Base-by-base conservation (phyloP, 108 stramenopile genomes). In the Pseudonitzschia multiseries region DNA sequence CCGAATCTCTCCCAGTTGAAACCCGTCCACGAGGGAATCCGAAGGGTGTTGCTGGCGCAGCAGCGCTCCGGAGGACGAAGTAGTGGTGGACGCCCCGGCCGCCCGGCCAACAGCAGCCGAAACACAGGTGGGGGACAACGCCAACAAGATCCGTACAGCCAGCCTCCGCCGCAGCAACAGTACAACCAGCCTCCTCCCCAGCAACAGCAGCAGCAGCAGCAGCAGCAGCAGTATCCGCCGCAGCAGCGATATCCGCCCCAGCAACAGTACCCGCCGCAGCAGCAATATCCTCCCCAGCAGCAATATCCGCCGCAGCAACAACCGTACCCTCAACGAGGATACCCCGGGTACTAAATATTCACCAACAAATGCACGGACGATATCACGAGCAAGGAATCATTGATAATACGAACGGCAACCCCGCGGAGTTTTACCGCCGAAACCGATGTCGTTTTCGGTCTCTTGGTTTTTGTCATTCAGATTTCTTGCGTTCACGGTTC, bases 11-110 rank as follows among this genome's bases (percentile, higher is more conserved):
- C 76, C 21, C 83, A 84, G 62, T 76, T 95, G 43, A 93, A 92
- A 70, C 90, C 92, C 1, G 92, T 93, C 6, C 94, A 95, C 65
- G 90, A 91, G 78, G 94, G 91, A 21, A 86, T 95, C 68, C 73
- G 92, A 27, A 85, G 93, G 57, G 91, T 94, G 12, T 78, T 94
- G 73, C 60, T 87, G 73, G 84, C 91, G 28, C 93, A 94, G 78
- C 87, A 92, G 72, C 87, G 88, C 41, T 75, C 83, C 44, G 78
- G 83, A 29, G 87, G 90, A 8, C 73, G 71, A 28, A 57, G 75
- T 28, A 53, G 67, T 20, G 70, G 77, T 17, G 57, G 57, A 27
- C 57, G 57, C 10, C 0, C n/a, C n/a, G 32, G 32, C 17, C 54
- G 54, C 9, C 21, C 21, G 24, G 54, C 24, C 5, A 8, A 2